These are phyloP conservation scores for Toxicodendron radicans DNA, from an alignment of 345 rosid genomes.

Conservation along the genomic window DNA sequence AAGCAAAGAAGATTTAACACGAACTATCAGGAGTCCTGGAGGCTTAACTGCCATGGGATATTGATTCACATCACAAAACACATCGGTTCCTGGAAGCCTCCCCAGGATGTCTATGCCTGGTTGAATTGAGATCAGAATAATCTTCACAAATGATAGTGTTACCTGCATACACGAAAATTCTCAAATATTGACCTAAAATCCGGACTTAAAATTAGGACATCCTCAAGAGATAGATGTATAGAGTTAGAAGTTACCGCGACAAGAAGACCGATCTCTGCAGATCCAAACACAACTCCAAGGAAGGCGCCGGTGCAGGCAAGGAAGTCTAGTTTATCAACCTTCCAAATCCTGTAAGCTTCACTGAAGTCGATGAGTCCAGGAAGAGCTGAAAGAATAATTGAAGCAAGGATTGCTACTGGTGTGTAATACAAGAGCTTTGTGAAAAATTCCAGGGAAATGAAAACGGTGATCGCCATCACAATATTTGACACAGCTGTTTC, in stretches of 20 bases:
- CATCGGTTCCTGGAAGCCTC: constrained; percentile 59
- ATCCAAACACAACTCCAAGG: constrained; percentile 69
- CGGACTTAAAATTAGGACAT: too few relatives aligned
- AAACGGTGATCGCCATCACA: constrained; percentile 82
- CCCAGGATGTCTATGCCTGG: constrained; percentile 78
- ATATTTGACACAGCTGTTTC: constrained; percentile 79
- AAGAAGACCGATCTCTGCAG: constrained; percentile 89
- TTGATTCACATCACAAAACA: constrained; percentile 60
- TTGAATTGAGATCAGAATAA: constrained; percentile 61
- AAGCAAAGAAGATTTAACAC: constrained; percentile 75
- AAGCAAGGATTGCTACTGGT: constrained; percentile 75
- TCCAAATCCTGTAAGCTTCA: constrained; percentile 70
- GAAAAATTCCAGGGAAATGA: constrained; percentile 56
- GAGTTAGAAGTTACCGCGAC: constrained; percentile 50
- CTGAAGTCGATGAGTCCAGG: constrained; percentile 75
- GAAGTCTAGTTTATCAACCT: constrained; percentile 78
- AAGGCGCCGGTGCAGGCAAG: constrained; percentile 87
- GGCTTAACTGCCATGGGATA: constrained; percentile 74
- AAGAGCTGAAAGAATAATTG: constrained; percentile 79
- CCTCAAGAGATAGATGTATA: too few relatives aligned
- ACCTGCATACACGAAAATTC: constrained; percentile 42
- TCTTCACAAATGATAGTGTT: constrained; percentile 72
- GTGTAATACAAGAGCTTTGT: constrained; percentile 80
- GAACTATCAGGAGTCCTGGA: constrained; percentile 54
- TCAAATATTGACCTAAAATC: too few relatives aligned